Evolutionary conservation across 495 filamentous ascomycete genomes (phyloP), one percentile per base, ranked within the genome.

Genomic region (Halenospora varia): DNA sequence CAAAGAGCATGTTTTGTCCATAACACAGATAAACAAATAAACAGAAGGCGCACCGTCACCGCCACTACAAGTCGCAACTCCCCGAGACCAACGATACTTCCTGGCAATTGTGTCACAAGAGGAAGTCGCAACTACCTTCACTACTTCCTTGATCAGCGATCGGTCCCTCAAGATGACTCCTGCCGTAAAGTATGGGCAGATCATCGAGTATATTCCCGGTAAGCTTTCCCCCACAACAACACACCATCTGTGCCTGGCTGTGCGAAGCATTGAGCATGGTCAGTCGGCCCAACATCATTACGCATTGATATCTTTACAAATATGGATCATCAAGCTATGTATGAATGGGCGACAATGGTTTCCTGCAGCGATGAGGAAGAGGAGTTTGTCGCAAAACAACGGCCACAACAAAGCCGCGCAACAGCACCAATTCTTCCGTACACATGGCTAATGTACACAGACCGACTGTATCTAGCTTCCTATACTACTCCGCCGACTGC

Each of bases 391-490:
- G 53, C 53, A 56, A 25, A 11, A 19, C 10, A 49, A 11, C 46
- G 2, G 18, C 25, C 24, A 51, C 18, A 53, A 35, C 56, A 53
- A 40, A 39, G 19, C 11, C 13, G 18, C 6, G 22, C n/a, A 51
- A 26, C 29, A 22, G 19, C 17, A 19, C 40, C 24, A 15, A 17
- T 54, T 53, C n/a, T 64, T 29, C 53, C 53, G 51, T 46, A 23
- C 46, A 48, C 53, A 23, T 57, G 48, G 57, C 62, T 67, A 62
- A 67, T 53, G 50, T 60, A 53, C 48, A 61, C 73, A 97, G 94
- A 96, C 72, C 92, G 92, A 42, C 80, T 99, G 25, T 99, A 97
- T 70, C 83, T 97, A 54, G 95, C 90, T 56, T 89, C 92, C 48
- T 99, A 97, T 68, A 86, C 90, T 45, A 83, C 89, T 55, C 73